Evolutionary conservation across 2,329 filamentous ascomycete genomes (phyloP), one percentile per base, ranked within the genome.

Genomic region (Colletotrichum sp.): DNA sequence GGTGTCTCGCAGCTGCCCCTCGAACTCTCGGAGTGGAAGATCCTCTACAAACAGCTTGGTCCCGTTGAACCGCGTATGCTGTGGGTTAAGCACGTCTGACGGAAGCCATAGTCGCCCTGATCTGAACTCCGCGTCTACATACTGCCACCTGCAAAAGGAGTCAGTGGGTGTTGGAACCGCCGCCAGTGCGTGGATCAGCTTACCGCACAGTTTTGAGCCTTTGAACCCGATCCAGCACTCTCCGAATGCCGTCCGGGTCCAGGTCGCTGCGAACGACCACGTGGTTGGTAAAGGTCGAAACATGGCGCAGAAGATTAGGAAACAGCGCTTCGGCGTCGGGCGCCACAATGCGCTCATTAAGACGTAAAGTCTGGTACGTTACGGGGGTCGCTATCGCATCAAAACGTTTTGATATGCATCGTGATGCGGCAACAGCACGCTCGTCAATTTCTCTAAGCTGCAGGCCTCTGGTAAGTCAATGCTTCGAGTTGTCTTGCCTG

Each of bases 361-460:
- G 78, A 2, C 79, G 78, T 26, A 89, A 71, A 10, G 79, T 81
- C 36, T 83, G 82, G 78, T 88, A 89, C 52, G 82, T 79, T 26
- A 89, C 83, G 1, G 88, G 88, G 13, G 84, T 86, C 52, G 84
- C 83, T 55, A 89, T 84, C 18, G 82, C 81, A 70, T 88, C 81
- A 63, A 89, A 83, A 39, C 84, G 82, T 67, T 79, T 83, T 52
- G 85, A 89, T 26, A 86, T 78, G 66, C 82, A 78, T n/a, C 87
- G 85, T 68, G 82, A 80, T 48, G 78, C 77, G 24, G 81, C 79
- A 39, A 88, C 77, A 14, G 86, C 82, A 30, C 74, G 67, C 13
- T 72, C 39, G 72, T 88, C 85, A 71, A 85, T 79, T 55, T 85
- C 83, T 73, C 83, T 81, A 70, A 89, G 82, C 87, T 89, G 71